These are phyloP conservation scores for Mucor velutinosus DNA, from an alignment of 371 early-diverging fungal species.

Conservation along the genomic window DNA sequence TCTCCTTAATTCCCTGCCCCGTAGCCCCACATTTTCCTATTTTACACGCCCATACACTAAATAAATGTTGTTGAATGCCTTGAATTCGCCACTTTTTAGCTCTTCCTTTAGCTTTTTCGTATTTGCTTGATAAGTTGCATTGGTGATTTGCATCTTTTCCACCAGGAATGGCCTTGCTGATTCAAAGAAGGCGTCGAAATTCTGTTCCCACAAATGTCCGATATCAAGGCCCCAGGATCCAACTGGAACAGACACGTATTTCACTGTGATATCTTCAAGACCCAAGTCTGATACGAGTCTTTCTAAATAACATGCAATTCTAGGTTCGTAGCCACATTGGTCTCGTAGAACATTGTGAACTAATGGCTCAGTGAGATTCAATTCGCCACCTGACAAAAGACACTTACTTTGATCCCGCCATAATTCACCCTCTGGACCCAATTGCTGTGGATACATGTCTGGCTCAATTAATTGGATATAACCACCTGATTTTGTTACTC, in stretches of 20 bases:
- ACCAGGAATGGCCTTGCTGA: slow-evolving; percentile 10
- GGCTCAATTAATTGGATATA: slow-evolving; percentile 24
- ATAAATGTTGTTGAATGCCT: slow-evolving; percentile 23
- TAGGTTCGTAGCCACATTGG: slow-evolving; percentile 3
- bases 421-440: slow-evolving; percentile 9
- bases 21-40: background rate
- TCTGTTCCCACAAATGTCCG: slow-evolving; percentile 24
- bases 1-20: background rate
- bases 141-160: slow-evolving; percentile 6
- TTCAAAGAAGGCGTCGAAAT: slow-evolving; percentile 12
- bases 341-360: slow-evolving; percentile 4
- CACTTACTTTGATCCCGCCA: slow-evolving; percentile 16
- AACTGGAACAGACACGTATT: slow-evolving; percentile 25
- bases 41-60: slow-evolving; percentile 12
- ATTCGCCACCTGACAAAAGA: background rate
- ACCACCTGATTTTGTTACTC: slow-evolving; percentile 21
- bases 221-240: slow-evolving; percentile 29
- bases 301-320: slow-evolving; percentile 12
- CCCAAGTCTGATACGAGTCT: slow-evolving; percentile 11
- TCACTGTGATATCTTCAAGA: slow-evolving; percentile 6
- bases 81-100: slow-evolving; percentile 4
- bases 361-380: background rate
- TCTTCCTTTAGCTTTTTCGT: slow-evolving; percentile 3
- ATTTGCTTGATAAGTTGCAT: background rate
- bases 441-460: slow-evolving; percentile 14